A percentile compares a stretch with the other conserved stretches of the same genome.
Conservation (phyloP, 441 rosid genomes). For the Flueggea neowawraea region DNA sequence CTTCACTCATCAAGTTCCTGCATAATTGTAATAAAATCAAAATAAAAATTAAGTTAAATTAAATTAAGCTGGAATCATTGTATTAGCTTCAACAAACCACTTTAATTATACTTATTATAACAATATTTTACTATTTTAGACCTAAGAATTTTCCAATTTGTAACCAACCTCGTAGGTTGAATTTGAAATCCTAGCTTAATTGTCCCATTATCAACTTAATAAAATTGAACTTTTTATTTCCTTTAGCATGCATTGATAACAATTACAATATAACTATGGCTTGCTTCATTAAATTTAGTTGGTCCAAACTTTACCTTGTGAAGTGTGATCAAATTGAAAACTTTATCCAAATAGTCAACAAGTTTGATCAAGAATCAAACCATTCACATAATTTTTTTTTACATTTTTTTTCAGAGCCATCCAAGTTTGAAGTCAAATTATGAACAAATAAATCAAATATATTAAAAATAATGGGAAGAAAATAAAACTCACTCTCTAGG, state of each 20-base stretch:
- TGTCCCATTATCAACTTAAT: too few species aligned
- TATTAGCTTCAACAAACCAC: too few species aligned
- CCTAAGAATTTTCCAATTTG: too few species aligned
- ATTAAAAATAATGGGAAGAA: neutral
- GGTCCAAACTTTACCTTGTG: neutral
- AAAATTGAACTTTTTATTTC: too few species aligned
- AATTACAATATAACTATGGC: too few species aligned
- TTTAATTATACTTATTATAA: too few species aligned
- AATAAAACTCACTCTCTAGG: slow-evolving; percentile 63
- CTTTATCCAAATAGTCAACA: neutral
- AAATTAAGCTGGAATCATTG: neutral
- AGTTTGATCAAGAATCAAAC: neutral
- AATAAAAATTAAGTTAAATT: neutral
- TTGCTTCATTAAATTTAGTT: too few species aligned
- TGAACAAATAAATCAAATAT: neutral
- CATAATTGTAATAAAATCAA: neutral
- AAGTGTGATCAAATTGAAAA: neutral
- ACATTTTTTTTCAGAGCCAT: neutral
- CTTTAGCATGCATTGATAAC: too few species aligned
- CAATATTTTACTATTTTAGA: too few species aligned
- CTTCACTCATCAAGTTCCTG: slow-evolving; percentile 66
- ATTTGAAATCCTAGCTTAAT: too few species aligned
- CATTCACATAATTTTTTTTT: neutral
- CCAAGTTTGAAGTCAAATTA: neutral
- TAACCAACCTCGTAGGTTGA: too few species aligned